Percentiles rank a stretch among this genome's conserved stretches.
These are phyloP conservation scores for Tuber borchii DNA, from an alignment of 495 filamentous ascomycete species.

Conservation along the genomic window DNA sequence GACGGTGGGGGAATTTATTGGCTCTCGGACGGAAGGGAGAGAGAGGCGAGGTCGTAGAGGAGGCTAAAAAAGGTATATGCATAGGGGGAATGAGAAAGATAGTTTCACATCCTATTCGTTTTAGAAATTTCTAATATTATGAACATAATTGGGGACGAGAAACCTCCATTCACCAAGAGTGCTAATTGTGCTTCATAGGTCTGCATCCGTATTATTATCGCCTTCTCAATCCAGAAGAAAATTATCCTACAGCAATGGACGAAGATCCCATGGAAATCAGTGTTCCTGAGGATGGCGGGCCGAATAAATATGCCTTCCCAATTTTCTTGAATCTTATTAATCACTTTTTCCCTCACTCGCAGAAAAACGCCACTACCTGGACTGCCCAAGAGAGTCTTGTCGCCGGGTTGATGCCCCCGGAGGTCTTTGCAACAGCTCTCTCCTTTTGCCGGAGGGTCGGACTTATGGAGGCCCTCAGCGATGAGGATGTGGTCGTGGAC, in stretches of 20 bases:
- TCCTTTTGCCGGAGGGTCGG: constrained; percentile 67
- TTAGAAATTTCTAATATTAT: not conserved
- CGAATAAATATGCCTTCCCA: constrained; percentile 43
- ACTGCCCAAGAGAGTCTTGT: constrained; percentile 13
- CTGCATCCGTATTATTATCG: constrained; percentile 66
- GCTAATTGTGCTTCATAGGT: constrained; percentile 8
- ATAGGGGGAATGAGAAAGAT: not conserved
- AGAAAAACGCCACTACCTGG: constrained; percentile 26
- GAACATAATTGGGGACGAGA: not conserved
- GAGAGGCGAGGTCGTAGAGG: constrained; percentile 76
- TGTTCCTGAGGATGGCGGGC: not conserved
- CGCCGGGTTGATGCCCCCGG: constrained; percentile 24
- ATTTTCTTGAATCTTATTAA: constrained; percentile 39
- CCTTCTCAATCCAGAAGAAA: constrained; percentile 55
- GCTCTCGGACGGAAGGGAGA: constrained; percentile 61
- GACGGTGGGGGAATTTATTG: constrained; percentile 80
- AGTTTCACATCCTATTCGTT: not conserved
- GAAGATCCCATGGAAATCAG: constrained; percentile 30
- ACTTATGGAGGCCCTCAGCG: constrained; percentile 61
- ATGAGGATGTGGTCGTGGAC: constrained; percentile 55
- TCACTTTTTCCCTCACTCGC: constrained; percentile 40
- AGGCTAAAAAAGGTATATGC: constrained; percentile 76
- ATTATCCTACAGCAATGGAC: constrained; percentile 15
- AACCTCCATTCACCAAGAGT: not conserved
- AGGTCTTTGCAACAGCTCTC: constrained; percentile 59